Evolutionary conservation across 495 filamentous ascomycete genomes (phyloP), one percentile per base, ranked within the genome.

Genomic region (Rusavskia elegans): DNA sequence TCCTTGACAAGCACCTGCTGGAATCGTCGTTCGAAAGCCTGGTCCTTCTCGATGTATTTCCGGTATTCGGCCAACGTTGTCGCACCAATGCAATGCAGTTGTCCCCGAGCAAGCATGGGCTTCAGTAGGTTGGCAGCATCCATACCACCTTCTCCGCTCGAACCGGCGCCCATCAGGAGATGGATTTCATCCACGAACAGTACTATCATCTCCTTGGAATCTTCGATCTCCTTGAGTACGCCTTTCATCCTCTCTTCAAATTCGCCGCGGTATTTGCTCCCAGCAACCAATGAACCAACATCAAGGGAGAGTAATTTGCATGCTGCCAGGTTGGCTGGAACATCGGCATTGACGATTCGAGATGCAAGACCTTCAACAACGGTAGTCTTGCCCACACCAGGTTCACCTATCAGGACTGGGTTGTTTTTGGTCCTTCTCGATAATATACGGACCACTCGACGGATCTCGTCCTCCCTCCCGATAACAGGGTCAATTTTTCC

Each of bases 181-280:
- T 98, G 92, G 48, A 98, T 98, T 62, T 98, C 92, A 62, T 98
- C 92, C 55, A 98, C 89, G 58, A 98, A 98, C 29, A 98, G 79
- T 45, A 98, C 81, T 53, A 98, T 95, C 71, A 87, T 95, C 27
- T 98, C 88, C 63, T 90, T 89, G n/a, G 88, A 88, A 50, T 96
- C 85, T 51, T 88, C 78, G 48, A 98, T 95, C 63, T 98, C 92
- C 64, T 97, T 97, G 51, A 98, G 71, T 17, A 98, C 89, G 13
- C 92, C 87, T 75, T 98, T 98, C 89, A 98, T 95, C 54, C 92
- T 78, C 71, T 98, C 92, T 64, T 98, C 92, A 58, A 98, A 98
- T 66, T 98, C 92, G 65, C 92, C 92, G 45, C 92, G 77, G 71
- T 90, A 98, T 66, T 98, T 98, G 75, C 88, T 95, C 50, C 92